A percentile compares a stretch with the other conserved stretches of the same genome.
Conservation (phyloP, 2,329 filamentous ascomycete species). For the Dryadomyces quercus-mongolicae region DNA sequence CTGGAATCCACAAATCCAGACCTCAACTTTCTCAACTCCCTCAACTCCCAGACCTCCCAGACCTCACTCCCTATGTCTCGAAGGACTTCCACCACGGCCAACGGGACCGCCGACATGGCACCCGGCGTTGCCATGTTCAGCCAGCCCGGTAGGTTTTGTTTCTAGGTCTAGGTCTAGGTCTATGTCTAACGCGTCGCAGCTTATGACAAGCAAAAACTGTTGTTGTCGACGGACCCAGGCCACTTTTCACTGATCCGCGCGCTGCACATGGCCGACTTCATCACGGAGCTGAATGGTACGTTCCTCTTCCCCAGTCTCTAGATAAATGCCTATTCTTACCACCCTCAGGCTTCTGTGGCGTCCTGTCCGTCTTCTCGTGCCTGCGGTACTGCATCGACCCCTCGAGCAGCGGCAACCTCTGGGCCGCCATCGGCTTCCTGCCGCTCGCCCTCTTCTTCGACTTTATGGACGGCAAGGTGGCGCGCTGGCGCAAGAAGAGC, state of each 20-base stretch:
- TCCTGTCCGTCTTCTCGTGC: slow-evolving; percentile 93
- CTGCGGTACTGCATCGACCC: slow-evolving; percentile 81
- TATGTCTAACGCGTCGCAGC: slow-evolving; percentile 2
- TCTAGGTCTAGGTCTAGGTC: neutral
- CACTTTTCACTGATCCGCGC: slow-evolving; percentile 61
- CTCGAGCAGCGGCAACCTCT: slow-evolving; percentile 55
- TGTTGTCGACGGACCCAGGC: slow-evolving; percentile 56
- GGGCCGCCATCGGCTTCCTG: slow-evolving; percentile 73
- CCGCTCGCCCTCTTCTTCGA: slow-evolving; percentile 95
- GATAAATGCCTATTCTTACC: neutral
- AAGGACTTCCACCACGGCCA: slow-evolving; percentile 9
- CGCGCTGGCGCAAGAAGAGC: slow-evolving; percentile 92
- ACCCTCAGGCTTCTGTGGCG: slow-evolving; percentile 55
- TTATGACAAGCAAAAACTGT: slow-evolving; percentile 62
- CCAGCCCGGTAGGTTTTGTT: neutral
- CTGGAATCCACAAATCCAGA: too few relatives aligned
- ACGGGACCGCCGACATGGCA: slow-evolving; percentile 6
- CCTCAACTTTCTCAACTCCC: too few relatives aligned
- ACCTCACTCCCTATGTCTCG: slow-evolving; percentile 14
- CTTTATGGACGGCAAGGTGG: slow-evolving; percentile 94
- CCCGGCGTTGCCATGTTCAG: neutral
- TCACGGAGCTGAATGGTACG: slow-evolving; percentile 69
- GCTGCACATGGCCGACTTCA: slow-evolving; percentile 70
- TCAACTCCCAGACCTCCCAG: too few relatives aligned
- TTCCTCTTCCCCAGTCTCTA: neutral